Percentiles rank a stretch among this genome's conserved stretches.
These are phyloP conservation scores for Solanum sejunctum DNA, from an alignment of 257 asterid genomes.

Conservation along the genomic window DNA sequence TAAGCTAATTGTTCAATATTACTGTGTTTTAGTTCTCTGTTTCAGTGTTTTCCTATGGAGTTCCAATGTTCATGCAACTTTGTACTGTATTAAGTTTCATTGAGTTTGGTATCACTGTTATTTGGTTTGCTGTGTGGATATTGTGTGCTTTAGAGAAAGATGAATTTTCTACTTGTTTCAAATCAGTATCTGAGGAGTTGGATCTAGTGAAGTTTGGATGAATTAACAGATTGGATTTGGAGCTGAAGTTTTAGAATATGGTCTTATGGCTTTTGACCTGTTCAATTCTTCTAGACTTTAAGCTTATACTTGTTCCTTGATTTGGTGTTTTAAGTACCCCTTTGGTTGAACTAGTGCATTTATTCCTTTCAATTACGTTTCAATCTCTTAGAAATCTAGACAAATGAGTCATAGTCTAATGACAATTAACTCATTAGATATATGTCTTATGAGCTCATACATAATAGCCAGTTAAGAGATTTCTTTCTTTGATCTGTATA, in stretches of 20 bases:
- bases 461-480: neutral
- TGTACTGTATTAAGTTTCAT: neutral
- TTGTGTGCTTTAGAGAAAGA: neutral
- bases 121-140: neutral
- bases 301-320: neutral
- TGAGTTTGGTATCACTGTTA: neutral
- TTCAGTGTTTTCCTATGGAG: neutral
- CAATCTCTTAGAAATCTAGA: no score
- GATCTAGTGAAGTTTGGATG: neutral
- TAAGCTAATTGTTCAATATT: neutral
- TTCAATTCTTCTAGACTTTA: neutral
- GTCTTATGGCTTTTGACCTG: neutral
- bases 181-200: neutral
- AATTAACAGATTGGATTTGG: neutral
- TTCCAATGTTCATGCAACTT: neutral
- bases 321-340: neutral
- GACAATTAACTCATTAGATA: no score
- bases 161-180: neutral
- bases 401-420: no score
- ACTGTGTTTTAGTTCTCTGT: neutral
- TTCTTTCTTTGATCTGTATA: neutral
- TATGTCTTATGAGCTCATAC: neutral
- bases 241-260: neutral
- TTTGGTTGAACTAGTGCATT: neutral
- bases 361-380: no score